phyloP scores from a whole-genome alignment of 2,329 filamentous ascomycete genomes.

The Penicillium sp. region DNA sequence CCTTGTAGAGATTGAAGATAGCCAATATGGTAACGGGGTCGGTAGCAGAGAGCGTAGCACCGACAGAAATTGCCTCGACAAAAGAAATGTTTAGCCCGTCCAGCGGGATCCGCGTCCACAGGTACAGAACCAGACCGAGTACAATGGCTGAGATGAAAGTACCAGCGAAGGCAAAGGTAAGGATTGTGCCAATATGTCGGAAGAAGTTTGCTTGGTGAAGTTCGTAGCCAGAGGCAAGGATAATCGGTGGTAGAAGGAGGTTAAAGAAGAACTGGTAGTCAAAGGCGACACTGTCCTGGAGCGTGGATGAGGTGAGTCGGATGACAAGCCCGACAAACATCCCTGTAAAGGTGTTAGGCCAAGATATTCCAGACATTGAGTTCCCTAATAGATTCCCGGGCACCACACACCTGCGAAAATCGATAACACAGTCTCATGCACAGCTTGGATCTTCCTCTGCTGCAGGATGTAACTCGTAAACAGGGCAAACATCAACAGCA shows the following conservation, averaged over 20 bases:
- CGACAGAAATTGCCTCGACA: conserved; percentile 93
- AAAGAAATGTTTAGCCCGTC: conserved; percentile 83
- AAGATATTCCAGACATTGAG: neutral
- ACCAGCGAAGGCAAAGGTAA: conserved; percentile 95
- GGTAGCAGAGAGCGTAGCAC: conserved; percentile 91
- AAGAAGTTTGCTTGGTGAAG: conserved; percentile 99
- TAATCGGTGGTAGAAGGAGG: conserved; percentile 94
- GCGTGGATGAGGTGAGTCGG: conserved; percentile 72
- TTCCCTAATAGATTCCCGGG: neutral
- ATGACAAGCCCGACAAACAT: conserved; percentile 93
- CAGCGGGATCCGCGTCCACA: conserved; percentile 82
- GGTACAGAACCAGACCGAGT: conserved; percentile 77
- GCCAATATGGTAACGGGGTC: conserved; percentile 96
- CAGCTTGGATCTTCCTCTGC: conserved; percentile 91
- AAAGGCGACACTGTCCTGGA: conserved; percentile 89
- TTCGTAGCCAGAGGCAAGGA: conserved; percentile 94
- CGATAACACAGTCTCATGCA: conserved; percentile 96
- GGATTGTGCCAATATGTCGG: conserved; percentile 91
- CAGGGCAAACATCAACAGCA: conserved; percentile 86
- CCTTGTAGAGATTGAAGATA: conserved; percentile 99
- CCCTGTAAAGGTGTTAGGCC: conserved; percentile 49
- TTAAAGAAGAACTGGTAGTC: conserved; percentile 99
- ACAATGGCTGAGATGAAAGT: conserved; percentile 97
- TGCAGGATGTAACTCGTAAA: conserved; percentile 97
- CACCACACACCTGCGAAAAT: conserved; percentile 75